These are phyloP conservation scores for Colletotrichum sp. DNA, from an alignment of 2,329 filamentous ascomycete genomes.

Conservation along the genomic window DNA sequence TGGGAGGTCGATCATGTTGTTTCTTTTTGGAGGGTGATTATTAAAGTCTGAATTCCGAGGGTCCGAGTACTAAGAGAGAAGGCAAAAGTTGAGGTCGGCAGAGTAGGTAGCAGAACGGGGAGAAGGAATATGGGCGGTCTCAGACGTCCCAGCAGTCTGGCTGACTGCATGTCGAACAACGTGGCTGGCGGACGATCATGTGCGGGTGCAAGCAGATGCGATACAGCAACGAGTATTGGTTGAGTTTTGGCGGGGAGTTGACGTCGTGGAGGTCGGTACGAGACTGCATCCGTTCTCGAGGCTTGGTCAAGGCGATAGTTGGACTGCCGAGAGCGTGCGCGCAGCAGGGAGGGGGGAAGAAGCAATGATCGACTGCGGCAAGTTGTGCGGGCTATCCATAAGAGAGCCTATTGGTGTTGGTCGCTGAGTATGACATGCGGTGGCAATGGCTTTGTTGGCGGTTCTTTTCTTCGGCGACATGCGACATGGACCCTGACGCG, in stretches of 20 bases:
- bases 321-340: not conserved
- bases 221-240: not conserved
- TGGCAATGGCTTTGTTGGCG: not conserved
- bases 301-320: not conserved
- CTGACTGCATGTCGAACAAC: not conserved
- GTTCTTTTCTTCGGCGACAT: not conserved
- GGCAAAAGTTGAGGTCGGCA: not conserved
- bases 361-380: constrained; percentile 10
- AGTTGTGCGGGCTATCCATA: not conserved
- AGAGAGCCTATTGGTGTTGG: not conserved
- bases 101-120: not conserved
- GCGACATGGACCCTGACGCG: not conserved
- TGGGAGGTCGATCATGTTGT: not conserved
- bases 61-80: not conserved
- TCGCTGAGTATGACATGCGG: not conserved
- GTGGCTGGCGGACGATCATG: not conserved
- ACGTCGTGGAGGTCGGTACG: not conserved
- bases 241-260: not conserved
- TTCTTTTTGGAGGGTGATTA: not conserved
- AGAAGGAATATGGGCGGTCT: not conserved
- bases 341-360: not conserved
- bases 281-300: not conserved
- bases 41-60: not conserved
- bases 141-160: not conserved
- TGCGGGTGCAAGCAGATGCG: not conserved